Evolutionary conservation across 768 basidiomycete genomes (phyloP).

Genomic region (Boletus rubropictus): DNA sequence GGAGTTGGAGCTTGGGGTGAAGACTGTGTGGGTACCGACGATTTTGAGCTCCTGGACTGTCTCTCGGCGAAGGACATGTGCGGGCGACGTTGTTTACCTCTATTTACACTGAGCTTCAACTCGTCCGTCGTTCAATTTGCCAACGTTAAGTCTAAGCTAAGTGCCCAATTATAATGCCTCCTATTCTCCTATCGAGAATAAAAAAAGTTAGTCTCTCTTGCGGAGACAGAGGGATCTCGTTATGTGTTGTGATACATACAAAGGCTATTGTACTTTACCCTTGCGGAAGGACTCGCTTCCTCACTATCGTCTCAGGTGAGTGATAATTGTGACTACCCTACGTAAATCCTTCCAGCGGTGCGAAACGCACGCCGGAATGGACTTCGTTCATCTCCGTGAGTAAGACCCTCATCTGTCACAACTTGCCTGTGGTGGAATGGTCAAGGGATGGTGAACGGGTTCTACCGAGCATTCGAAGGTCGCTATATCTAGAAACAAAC

Average conservation of each 20-base stretch:
- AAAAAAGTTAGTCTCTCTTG: conserved; percentile 4
- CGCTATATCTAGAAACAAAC: neutral
- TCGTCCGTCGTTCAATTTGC: neutral
- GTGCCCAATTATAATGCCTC: neutral
- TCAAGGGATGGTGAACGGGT: neutral
- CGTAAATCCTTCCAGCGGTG: neutral
- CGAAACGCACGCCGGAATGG: too few relatives aligned
- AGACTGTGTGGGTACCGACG: conserved; percentile 25
- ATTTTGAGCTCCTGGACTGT: conserved; percentile 29
- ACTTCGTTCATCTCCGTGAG: too few relatives aligned
- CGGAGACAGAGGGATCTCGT: conserved; percentile 4
- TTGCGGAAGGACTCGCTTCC: neutral
- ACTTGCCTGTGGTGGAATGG: too few relatives aligned
- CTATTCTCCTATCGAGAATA: neutral
- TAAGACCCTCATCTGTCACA: too few relatives aligned
- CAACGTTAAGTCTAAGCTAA: neutral
- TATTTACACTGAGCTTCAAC: conserved; percentile 7
- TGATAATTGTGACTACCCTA: neutral
- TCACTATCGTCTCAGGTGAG: conserved; percentile 8
- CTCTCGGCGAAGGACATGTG: conserved; percentile 34
- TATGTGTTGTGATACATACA: neutral
- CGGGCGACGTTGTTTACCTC: conserved; percentile 1
- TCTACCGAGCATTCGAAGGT: conserved; percentile 6
- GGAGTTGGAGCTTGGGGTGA: conserved; percentile 17
- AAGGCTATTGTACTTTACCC: neutral